Base-by-base conservation (phyloP, 2,329 filamentous ascomycete species). In the Ceratocystis smalleyi region DNA sequence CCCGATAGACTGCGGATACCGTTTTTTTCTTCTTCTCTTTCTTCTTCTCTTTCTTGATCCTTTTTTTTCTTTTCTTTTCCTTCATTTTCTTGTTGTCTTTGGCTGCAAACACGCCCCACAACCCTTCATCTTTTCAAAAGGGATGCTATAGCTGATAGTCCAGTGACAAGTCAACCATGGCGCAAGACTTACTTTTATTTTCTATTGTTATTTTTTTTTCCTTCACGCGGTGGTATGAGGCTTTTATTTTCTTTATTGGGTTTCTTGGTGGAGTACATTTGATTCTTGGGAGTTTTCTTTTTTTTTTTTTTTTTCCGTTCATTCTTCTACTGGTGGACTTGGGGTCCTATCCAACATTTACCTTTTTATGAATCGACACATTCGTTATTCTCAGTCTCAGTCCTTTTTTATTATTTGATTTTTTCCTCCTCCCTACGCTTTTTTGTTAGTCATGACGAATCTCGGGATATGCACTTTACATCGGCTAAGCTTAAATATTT, bases 151-250 rank as follows among this genome's bases (percentile, higher is more conserved):
- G 54, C 27, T 57, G 24, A 19, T 30, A 57, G 54, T 57, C 35
- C 15, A 8, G 54, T 30, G 54, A 57, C 54, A 47, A 27, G 59
- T n/a, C 45, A 43, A 27, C 5, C 27, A 43, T 32, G 22, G 24
- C 19, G n/a, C 32, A 27, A 47, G 59, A 47, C 8, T 43, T 27
- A 17, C 24, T 35, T 47, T 61, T 59, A 17, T 62, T 62, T 63
- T 49, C 59, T 30, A 57, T 63, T 45, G 15, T 62, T 63, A 54
- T 61, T 51, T 59, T 62, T 63, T 64, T 63, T 43, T 61, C 59
- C 59, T 62, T 64, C 54, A 64, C 59, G 65, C 57, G 40, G 49
- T 64, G 65, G 64, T 55, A 66, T 63, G 64, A 66, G 51, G 43
- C 61, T 59, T 62, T 64, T 40, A 17, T 32, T 55, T 63, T 63